Percentiles rank a stretch among this genome's conserved stretches.
phyloP scores from a whole-genome alignment of 805 yeast species.

The Yarrowia phangngaensis region DNA sequence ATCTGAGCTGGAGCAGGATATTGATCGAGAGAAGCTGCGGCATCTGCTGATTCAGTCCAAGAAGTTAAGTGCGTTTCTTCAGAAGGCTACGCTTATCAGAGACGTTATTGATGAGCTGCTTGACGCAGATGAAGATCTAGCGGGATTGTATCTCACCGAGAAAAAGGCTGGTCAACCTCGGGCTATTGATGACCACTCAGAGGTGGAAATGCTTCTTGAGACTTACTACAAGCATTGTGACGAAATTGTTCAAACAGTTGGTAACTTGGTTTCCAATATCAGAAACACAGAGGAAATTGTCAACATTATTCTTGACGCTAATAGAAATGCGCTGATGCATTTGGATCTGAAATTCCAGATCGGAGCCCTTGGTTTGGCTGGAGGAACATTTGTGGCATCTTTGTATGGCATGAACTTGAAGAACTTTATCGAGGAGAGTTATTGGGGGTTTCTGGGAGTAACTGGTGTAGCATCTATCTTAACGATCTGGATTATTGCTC shows the following conservation, averaged over 20 bases:
- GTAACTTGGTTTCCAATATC: slow-evolving; percentile 74
- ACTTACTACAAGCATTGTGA: slow-evolving; percentile 89
- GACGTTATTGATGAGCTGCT: slow-evolving; percentile 80
- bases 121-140: slow-evolving; percentile 82
- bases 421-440: slow-evolving; percentile 81
- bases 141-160: slow-evolving; percentile 69
- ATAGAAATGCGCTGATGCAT: slow-evolving; percentile 84
- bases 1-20: slow-evolving; percentile 71
- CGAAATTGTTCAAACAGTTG: slow-evolving; percentile 88
- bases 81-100: slow-evolving; percentile 75
- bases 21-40: slow-evolving; percentile 74
- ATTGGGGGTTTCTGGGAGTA: slow-evolving; percentile 61
- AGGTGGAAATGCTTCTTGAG: slow-evolving; percentile 81
- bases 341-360: slow-evolving; percentile 78
- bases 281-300: slow-evolving; percentile 90
- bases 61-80: slow-evolving; percentile 75
- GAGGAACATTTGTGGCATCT: slow-evolving; percentile 81
- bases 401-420: slow-evolving; percentile 95
- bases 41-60: slow-evolving; percentile 80
- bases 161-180: slow-evolving; percentile 40
- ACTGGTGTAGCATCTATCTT: slow-evolving; percentile 53
- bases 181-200: slow-evolving; percentile 49
- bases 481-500: slow-evolving; percentile 46
- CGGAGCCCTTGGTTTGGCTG: slow-evolving; percentile 78
- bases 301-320: slow-evolving; percentile 85